phyloP scores from a whole-genome alignment of 495 filamentous ascomycete genomes.

The Penicillium fimorum region DNA sequence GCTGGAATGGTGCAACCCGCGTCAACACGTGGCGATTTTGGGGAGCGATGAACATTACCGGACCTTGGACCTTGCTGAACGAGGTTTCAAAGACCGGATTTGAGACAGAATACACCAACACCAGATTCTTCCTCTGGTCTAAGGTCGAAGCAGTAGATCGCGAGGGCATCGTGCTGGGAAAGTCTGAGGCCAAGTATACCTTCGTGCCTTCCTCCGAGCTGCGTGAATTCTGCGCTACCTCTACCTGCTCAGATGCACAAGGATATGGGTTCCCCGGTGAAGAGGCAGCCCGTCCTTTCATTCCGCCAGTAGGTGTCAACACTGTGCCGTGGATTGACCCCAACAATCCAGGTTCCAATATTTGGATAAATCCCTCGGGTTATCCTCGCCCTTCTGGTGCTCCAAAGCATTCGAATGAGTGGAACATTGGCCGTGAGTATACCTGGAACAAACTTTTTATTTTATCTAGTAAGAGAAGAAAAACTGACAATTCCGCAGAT shows the following conservation, averaged over 20 bases:
- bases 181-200: conserved; percentile 38
- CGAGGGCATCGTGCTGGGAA: conserved; percentile 35
- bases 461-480: background rate
- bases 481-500: conserved; percentile 9
- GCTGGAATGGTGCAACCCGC: conserved; percentile 51
- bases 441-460: background rate
- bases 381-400: conserved; percentile 11
- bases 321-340: conserved; percentile 46
- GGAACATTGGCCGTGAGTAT: conserved; percentile 15
- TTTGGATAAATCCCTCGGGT: conserved; percentile 24
- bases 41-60: conserved; percentile 35
- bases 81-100: conserved; percentile 39
- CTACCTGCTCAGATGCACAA: conserved; percentile 32
- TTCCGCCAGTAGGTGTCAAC: conserved; percentile 38
- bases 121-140: conserved; percentile 36
- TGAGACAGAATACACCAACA: conserved; percentile 37
- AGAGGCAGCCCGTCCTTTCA: conserved; percentile 25
- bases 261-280: conserved; percentile 40
- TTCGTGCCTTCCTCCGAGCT: conserved; percentile 43
- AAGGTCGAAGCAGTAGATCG: conserved; percentile 38
- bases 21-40: conserved; percentile 43
- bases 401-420: conserved; percentile 4
- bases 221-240: conserved; percentile 35
- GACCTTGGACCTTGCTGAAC: conserved; percentile 32
- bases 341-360: conserved; percentile 22